phyloP scores from a whole-genome alignment of 306 rosid species.

The Vigna unguiculata region DNA sequence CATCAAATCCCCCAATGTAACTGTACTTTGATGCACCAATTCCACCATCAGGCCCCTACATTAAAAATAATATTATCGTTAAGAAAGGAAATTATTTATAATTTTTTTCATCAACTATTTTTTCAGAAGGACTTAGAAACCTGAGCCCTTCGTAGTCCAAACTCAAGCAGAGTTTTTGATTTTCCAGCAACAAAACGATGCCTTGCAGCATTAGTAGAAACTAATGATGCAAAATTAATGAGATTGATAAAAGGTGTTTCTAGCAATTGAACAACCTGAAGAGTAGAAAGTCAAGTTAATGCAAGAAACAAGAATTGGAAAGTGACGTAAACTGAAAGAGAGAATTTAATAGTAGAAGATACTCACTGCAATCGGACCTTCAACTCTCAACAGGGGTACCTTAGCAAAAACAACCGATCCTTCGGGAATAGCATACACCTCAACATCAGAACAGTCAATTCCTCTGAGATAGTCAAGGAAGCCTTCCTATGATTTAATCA shows the following conservation, averaged over 20 bases:
- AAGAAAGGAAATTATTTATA: neutral
- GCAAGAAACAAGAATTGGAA: slow-evolving; percentile 30
- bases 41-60: slow-evolving; percentile 98
- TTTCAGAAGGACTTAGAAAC: slow-evolving; percentile 39
- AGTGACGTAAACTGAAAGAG: neutral
- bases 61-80: slow-evolving; percentile 38
- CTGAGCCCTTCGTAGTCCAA: slow-evolving; percentile 96
- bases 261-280: slow-evolving; percentile 92
- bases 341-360: neutral
- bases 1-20: slow-evolving; percentile 94
- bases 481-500: slow-evolving; percentile 64
- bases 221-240: slow-evolving; percentile 81
- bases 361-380: slow-evolving; percentile 90
- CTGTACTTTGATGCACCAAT: slow-evolving; percentile 89
- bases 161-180: slow-evolving; percentile 84
- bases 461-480: slow-evolving; percentile 79
- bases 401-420: slow-evolving; percentile 90
- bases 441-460: slow-evolving; percentile 77
- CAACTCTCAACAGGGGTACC: slow-evolving; percentile 76
- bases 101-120: slow-evolving; percentile 18
- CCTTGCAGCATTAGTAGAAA: slow-evolving; percentile 92
- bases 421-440: slow-evolving; percentile 75
- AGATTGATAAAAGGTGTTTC: slow-evolving; percentile 91
- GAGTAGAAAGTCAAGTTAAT: slow-evolving; percentile 17
- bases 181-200: slow-evolving; percentile 95